These are phyloP conservation scores for Russula compacta DNA, from an alignment of 768 basidiomycete genomes.

Conservation along the genomic window DNA sequence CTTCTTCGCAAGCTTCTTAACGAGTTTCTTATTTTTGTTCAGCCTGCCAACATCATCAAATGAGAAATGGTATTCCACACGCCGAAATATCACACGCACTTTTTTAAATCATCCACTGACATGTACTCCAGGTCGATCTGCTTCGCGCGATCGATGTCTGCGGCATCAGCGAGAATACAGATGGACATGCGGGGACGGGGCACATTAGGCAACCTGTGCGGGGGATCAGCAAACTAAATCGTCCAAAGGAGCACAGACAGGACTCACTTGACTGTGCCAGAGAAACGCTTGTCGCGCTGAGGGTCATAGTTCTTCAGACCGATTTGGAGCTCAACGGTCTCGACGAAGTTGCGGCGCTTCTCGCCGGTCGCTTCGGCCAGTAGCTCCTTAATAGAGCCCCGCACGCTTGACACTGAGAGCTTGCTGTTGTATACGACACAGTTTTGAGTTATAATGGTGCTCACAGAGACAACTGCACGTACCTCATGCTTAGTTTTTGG, in stretches of 20 bases:
- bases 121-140: slow-evolving; percentile 97
- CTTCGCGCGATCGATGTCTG: slow-evolving; percentile 97
- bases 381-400: slow-evolving; percentile 90
- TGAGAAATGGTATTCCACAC: background rate
- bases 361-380: slow-evolving; percentile 77
- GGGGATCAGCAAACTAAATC: background rate
- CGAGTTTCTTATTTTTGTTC: slow-evolving; percentile 99
- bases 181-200: slow-evolving; percentile 99
- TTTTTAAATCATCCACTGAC: slow-evolving; percentile 99
- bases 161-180: slow-evolving; percentile 98
- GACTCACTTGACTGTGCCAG: slow-evolving; percentile 88
- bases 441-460: background rate
- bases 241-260: background rate
- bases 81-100: slow-evolving; percentile 42
- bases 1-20: slow-evolving; percentile 99
- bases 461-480: background rate
- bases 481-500: slow-evolving; percentile 20
- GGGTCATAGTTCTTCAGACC: slow-evolving; percentile 99
- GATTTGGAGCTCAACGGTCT: slow-evolving; percentile 94
- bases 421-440: slow-evolving; percentile 40
- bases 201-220: slow-evolving; percentile 78
- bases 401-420: slow-evolving; percentile 99
- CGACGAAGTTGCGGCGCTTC: slow-evolving; percentile 88
- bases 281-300: slow-evolving; percentile 99
- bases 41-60: slow-evolving; percentile 42